These are phyloP conservation scores for Pilaira anomala DNA, from an alignment of 192 early-diverging fungal species.

Conservation along the genomic window DNA sequence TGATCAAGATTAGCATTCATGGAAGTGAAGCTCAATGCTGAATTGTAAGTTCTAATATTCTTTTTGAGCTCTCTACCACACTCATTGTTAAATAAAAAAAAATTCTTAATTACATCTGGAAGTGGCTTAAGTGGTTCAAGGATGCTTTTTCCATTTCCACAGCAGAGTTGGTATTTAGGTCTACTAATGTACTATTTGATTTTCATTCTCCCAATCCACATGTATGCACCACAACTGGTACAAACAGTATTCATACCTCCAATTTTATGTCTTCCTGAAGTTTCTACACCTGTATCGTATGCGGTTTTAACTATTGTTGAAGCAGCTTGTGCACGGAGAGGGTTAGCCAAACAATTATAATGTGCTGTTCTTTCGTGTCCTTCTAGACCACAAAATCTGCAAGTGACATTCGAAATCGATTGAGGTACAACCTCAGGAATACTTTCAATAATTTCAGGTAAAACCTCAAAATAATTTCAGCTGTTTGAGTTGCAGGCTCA, in stretches of 20 bases:
- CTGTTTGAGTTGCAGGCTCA: no score
- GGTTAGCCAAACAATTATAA: no score
- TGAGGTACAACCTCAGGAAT: no score
- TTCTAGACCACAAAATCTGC: no score
- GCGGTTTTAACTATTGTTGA: no score
- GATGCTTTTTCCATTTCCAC: neutral
- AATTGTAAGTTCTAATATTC: neutral
- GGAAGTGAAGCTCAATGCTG: constrained; percentile 2
- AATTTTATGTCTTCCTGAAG: neutral
- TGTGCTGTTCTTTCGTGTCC: no score
- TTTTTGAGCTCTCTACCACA: no score
- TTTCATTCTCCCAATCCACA: neutral
- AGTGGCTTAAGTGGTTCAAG: neutral
- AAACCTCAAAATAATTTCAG: no score
- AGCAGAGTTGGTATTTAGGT: neutral
- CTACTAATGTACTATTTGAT: neutral
- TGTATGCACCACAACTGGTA: neutral
- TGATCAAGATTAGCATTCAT: neutral
- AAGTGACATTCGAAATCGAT: no score
- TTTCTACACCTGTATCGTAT: no score
- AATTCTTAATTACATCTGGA: neutral
- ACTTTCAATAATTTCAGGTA: no score
- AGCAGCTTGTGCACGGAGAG: no score
- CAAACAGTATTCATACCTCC: neutral
- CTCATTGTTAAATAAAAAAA: neutral